Base-by-base conservation (phyloP, 257 asterid species). In the Solanum piurae region DNA sequence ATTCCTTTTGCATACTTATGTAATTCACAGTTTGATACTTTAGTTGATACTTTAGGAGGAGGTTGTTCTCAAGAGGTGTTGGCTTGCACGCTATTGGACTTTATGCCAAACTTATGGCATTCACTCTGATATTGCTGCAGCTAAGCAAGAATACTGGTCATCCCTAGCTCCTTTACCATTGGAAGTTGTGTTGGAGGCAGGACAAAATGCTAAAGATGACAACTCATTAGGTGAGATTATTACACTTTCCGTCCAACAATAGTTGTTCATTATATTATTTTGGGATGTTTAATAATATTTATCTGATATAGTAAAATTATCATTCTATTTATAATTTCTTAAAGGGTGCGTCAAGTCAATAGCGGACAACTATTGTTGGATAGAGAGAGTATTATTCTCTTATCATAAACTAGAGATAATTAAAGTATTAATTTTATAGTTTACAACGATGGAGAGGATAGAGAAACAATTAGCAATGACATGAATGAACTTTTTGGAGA, bases 21-120 rank as follows among this genome's bases (percentile, higher is more conserved):
- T 91, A 87, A 93, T 91, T 93, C 88, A 89, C 90, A 89, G 92
- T 90, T 88, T 91, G 79, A 86, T 86, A 86, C 90, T 90, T 89
- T 89, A 95, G 99, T 88, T 91, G 79, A 86, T 86, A 86, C 90
- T 90, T 89, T 89, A 95, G 99, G 99, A 97, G 91, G 99, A 95
- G 93, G 95, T 97, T 84, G 93, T 93, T 89, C 95, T 97, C 87
- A 97, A 95, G 95, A 93, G 98, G 93, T 95, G 95, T 87, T 95
- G 99, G 99, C 98, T 97, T 87, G 96, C 99, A 87, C 94, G 96
- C 20, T 92, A 91, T 92, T 97, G 99, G 99, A 91, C 92, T 87
- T 90, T 95, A 90, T 97, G 99, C 44, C 87, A 91, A 73, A 92
- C 87, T 58, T 88, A 92, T 83, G 99, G 99, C 96, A 93, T 97